phyloP scores from a whole-genome alignment of 306 rosid genomes.

The Rosa multiflora region DNA sequence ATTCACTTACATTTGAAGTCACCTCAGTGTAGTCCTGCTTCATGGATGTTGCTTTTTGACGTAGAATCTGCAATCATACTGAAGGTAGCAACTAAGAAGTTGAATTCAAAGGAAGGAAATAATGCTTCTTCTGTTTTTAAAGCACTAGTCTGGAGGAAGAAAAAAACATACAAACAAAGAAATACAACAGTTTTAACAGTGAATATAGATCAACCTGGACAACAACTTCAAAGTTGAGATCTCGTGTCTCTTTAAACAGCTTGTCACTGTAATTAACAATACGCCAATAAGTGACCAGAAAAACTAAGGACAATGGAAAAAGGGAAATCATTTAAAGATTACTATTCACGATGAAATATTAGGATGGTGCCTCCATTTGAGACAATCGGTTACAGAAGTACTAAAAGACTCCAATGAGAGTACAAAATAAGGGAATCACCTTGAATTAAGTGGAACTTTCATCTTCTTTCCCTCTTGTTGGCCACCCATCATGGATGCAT shows the following conservation, averaged over 20 bases:
- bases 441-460: conserved; percentile 97
- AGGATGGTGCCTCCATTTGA: neutral
- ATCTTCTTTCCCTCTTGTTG: conserved; percentile 93
- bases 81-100: conserved; percentile 69
- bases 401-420: neutral
- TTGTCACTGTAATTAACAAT: conserved; percentile 67
- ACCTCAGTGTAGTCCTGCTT: conserved; percentile 95
- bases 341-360: neutral
- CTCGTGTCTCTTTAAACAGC: conserved; percentile 97
- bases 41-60: conserved; percentile 98
- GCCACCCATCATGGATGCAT: conserved; percentile 80
- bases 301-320: conserved; percentile 13
- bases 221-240: conserved; percentile 99
- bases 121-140: neutral
- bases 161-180: neutral
- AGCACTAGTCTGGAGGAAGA: conserved; percentile 12
- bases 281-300: conserved; percentile 16
- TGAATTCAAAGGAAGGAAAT: conserved; percentile 37
- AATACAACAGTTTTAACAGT: conserved; percentile 12
- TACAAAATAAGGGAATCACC: conserved; percentile 37
- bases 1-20: conserved; percentile 76
- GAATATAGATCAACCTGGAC: conserved; percentile 81
- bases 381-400: neutral
- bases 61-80: conserved; percentile 93
- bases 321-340: conserved; percentile 6